phyloP scores from a whole-genome alignment of 2,329 filamentous ascomycete species.

The Beauveria pseudobassiana region DNA sequence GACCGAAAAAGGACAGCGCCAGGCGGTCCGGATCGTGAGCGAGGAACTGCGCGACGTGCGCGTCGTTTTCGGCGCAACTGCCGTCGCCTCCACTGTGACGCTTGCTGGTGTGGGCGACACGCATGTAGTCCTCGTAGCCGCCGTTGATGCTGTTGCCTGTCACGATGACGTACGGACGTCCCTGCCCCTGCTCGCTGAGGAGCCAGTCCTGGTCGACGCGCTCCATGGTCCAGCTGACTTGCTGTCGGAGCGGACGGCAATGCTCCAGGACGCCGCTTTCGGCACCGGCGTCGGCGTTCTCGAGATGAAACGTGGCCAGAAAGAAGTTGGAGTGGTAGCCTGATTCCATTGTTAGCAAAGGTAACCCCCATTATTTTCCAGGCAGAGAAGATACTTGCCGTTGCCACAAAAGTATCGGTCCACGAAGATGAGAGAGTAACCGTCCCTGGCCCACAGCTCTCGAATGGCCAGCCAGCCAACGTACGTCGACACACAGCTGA shows the following conservation, averaged over 20 bases:
- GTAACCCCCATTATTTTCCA: neutral
- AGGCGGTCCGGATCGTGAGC: neutral
- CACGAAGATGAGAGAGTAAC: neutral
- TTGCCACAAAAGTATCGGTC: neutral
- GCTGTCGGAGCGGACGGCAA: neutral
- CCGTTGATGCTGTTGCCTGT: neutral
- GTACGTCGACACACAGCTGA: neutral
- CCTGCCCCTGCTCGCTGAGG: neutral
- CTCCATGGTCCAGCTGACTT: neutral
- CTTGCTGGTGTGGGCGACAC: neutral
- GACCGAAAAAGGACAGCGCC: neutral
- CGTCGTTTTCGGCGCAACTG: neutral
- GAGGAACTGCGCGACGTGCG: neutral
- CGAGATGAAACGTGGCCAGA: neutral
- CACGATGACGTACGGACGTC: neutral
- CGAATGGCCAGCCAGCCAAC: neutral
- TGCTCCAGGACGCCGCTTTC: neutral
- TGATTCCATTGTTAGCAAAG: neutral
- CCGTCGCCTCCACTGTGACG: neutral
- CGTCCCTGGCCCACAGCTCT: neutral
- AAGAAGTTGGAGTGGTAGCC: neutral
- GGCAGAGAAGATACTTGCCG: neutral
- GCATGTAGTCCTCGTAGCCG: neutral
- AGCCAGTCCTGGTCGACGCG: neutral
- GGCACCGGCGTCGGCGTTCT: neutral